Base-by-base conservation (phyloP, 31 red algal species). In the Porphyra umbilicalis region DNA sequence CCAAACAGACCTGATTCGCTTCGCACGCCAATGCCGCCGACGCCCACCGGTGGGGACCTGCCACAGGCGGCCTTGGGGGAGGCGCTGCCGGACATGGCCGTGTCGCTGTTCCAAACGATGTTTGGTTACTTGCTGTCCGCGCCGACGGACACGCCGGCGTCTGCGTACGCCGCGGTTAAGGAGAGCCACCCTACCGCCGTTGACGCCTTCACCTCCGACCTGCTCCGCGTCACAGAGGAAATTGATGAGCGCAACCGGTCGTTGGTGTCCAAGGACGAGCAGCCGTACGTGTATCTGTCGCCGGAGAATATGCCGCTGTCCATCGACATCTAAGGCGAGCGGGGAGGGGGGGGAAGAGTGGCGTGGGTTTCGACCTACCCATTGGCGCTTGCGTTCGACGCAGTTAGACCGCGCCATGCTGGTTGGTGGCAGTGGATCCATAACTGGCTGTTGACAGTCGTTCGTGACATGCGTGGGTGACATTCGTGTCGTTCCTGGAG, bases 1-100 rank as follows among this genome's bases (percentile, higher is more conserved):
- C 91, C 91, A 0, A 93, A 93, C 74, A 81, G 91, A 42, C 91
- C 91, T 6, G 86, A 93, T 46, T 71, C 85, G 6, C 36, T 93
- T 31, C 86, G 82, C 38, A 37, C 14, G 30, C 83, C 91, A 13
- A 84, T 93, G 31, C 91, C 86, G 10, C 74, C 33, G 32, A 85
- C 85, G 5, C 67, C 37, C 35, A 30, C 57, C 32, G 86, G 81
- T 29, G 91, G 77, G 35, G 84, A 93, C 76, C 77, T 85, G 14
- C 14, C 14, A 10, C 14, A 11, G 42, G 42, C 42, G 42, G 9
- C 20, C 14, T 36, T 85, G 3, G 13, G 42, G 42, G 42, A 10
- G 13, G 20, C 42, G 13, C 42, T 57, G 42, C 42, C 42, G 13
- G 42, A 57, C 42, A 16, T 57, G 42, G 42, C 42, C 35, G 82